phyloP scores from a whole-genome alignment of 495 filamentous ascomycete genomes.

The Penicillium canariense region DNA sequence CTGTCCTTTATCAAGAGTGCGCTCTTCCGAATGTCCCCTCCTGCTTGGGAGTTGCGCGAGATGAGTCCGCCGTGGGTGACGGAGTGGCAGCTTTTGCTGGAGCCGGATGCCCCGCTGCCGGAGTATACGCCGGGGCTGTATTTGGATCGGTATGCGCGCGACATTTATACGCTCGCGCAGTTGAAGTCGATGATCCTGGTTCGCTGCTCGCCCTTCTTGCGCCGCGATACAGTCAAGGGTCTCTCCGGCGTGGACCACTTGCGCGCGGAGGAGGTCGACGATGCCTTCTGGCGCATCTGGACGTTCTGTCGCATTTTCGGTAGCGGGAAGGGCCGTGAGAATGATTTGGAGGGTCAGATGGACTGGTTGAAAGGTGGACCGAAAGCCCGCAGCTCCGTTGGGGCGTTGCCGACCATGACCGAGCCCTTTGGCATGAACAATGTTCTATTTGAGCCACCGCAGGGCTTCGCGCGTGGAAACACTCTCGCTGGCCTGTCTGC shows the following conservation, averaged over 20 bases:
- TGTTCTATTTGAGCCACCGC: slow-evolving; percentile 55
- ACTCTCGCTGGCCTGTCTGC: slow-evolving; percentile 47
- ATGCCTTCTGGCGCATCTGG: slow-evolving; percentile 69
- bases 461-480: slow-evolving; percentile 61
- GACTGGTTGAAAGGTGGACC: slow-evolving; percentile 63
- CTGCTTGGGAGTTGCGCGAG: slow-evolving; percentile 65
- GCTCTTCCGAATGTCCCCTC: slow-evolving; percentile 56
- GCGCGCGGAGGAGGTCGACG: slow-evolving; percentile 55
- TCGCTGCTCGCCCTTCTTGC: slow-evolving; percentile 57
- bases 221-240: slow-evolving; percentile 55
- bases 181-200: slow-evolving; percentile 60
- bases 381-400: slow-evolving; percentile 38
- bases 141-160: slow-evolving; percentile 53
- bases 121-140: slow-evolving; percentile 59
- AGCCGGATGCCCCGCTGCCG: slow-evolving; percentile 48
- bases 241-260: slow-evolving; percentile 50
- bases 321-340: slow-evolving; percentile 55
- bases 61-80: slow-evolving; percentile 55
- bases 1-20: slow-evolving; percentile 54
- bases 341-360: slow-evolving; percentile 60
- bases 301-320: slow-evolving; percentile 69
- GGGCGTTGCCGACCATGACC: slow-evolving; percentile 35
- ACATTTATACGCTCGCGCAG: slow-evolving; percentile 57
- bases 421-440: slow-evolving; percentile 52
- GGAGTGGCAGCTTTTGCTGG: slow-evolving; percentile 39